Base-by-base conservation (phyloP, 2,329 filamentous ascomycete species). In the Claviceps humidiphila region DNA sequence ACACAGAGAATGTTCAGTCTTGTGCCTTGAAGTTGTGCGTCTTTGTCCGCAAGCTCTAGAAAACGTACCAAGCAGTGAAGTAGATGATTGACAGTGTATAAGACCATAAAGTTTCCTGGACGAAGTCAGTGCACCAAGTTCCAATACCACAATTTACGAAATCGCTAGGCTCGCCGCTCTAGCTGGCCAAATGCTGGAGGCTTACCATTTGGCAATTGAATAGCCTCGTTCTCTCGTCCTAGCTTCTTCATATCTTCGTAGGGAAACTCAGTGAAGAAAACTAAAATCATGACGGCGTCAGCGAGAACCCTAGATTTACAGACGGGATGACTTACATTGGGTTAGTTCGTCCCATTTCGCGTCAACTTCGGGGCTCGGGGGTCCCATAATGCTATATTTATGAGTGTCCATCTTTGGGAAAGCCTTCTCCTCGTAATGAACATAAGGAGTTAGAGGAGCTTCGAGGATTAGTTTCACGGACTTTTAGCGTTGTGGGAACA, bases 141-240 rank as follows among this genome's bases (percentile, higher is more conserved):
- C n/a, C 9, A 9, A 30, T 4, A 46, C 26, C 4, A 30, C 5
- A 8, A 17, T 37, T 38, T 7, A 13, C 3, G 14, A 4, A 38
- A 13, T 22, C 8, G 20, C 26, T 38, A 37, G 9, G 17, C 17
- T 34, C 2, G 26, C 26, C 26, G 8, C 26, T 30, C 26, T 30
- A 30, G 26, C 26, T 30, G 8, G 8, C 7, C 26, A 30, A 8
- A 30, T 30, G 26, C 8, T 30, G 7, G 20, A 3, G 1, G 22
- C 45, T 48, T 48, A 13, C 47, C 47, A n/a, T 48, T 48, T 16
- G 47, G 47, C 5, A 48, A n/a, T 26, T 48, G 47, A 39, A 48
- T 48, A 13, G 47, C 47, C 22, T 48, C 47, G 14, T 48, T 22
- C 47, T 48, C 47, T 5, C 47, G 22, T 40, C 47, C 47, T 1